These are phyloP conservation scores for Byssochlamys sp. DNA, from an alignment of 2,329 filamentous ascomycete genomes.

Conservation along the genomic window DNA sequence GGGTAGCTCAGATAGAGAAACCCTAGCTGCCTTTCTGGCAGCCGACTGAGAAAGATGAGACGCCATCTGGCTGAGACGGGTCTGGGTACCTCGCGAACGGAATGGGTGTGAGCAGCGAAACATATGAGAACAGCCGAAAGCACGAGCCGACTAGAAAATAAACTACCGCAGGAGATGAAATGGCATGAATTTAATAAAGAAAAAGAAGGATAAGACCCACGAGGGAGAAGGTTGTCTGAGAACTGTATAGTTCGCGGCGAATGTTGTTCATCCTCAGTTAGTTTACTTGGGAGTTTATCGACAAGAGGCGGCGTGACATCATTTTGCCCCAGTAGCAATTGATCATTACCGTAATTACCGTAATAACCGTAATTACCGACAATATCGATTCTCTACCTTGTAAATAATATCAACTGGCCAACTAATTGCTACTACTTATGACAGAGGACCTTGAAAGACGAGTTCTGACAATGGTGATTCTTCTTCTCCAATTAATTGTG, in stretches of 20 bases:
- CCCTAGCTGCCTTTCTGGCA: constrained; percentile 13
- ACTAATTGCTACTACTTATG: too few species aligned
- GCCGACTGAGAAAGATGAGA: constrained; percentile 28
- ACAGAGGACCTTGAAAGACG: too few species aligned
- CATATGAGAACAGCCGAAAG: constrained; percentile 15
- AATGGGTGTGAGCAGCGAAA: constrained; percentile 8
- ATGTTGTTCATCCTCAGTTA: not conserved
- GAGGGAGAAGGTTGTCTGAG: not conserved
- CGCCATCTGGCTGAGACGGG: constrained; percentile 37
- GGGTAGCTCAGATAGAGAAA: constrained; percentile 43
- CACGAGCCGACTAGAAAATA: not conserved
- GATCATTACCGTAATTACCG: not conserved
- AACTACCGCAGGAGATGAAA: not conserved
- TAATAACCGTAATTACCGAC: not conserved
- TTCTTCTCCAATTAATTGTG: not conserved
- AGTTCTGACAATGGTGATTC: too few species aligned
- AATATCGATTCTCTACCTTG: not conserved
- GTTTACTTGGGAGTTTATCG: not conserved
- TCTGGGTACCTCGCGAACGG: constrained; percentile 10
- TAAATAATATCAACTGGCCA: not conserved
- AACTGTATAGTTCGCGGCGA: not conserved
- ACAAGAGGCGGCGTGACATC: not conserved
- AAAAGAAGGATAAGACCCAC: not conserved
- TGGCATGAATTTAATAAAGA: not conserved
- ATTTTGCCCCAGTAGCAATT: not conserved